Conservation (phyloP, 257 asterid genomes). For the Solanum bukasovii region DNA sequence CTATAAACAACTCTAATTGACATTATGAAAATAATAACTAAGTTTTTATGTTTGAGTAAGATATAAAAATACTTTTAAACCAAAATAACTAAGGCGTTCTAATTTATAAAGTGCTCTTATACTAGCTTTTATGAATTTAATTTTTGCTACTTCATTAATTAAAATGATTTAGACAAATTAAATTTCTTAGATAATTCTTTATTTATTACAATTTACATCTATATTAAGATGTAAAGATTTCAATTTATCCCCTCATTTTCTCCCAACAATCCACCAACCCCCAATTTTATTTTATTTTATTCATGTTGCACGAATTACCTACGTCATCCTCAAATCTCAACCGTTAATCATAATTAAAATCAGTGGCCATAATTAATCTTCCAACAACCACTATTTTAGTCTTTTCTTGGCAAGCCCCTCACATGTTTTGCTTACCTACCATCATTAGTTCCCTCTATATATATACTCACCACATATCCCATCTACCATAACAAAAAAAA, state of each 20-base stretch:
- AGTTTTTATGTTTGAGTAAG: too few species aligned
- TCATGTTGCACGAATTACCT: slow-evolving; percentile 6
- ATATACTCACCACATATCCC: slow-evolving; percentile 17
- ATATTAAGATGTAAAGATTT: background rate
- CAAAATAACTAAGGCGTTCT: too few species aligned
- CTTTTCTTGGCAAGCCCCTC: background rate
- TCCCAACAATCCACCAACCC: background rate
- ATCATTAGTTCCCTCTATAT: slow-evolving; percentile 23
- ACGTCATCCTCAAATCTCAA: slow-evolving; percentile 13
- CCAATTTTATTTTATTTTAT: background rate
- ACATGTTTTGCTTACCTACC: slow-evolving; percentile 40
- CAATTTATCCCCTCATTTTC: background rate
- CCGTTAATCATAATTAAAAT: slow-evolving; percentile 10
- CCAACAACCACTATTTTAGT: slow-evolving; percentile 14
- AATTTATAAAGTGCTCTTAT: too few species aligned
- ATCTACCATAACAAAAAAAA: slow-evolving; percentile 2
- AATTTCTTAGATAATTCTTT: background rate
- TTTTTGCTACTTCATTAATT: too few species aligned
- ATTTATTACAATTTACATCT: background rate
- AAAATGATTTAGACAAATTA: background rate
- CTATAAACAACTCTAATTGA: too few species aligned
- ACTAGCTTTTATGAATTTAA: too few species aligned
- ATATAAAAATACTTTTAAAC: too few species aligned
- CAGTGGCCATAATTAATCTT: slow-evolving; percentile 7
- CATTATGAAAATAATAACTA: too few species aligned